phyloP scores from a whole-genome alignment of 345 rosid species.

The Salix suchowensis region DNA sequence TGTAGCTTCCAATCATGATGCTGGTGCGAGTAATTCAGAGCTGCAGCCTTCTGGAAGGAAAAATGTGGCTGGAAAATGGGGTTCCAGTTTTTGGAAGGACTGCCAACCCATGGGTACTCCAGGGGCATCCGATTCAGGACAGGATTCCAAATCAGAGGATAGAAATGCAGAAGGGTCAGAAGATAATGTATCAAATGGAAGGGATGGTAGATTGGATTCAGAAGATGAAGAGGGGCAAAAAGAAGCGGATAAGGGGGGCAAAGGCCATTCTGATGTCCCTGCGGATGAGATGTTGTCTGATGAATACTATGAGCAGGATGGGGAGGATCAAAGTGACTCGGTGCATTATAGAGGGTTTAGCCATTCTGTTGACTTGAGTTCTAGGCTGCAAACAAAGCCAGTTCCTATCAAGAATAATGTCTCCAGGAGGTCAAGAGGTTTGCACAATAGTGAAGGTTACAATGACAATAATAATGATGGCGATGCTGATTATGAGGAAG shows the following conservation, averaged over 20 bases:
- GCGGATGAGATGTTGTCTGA: slow-evolving; percentile 99
- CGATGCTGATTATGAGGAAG: slow-evolving; percentile 70
- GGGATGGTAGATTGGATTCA: slow-evolving; percentile 48
- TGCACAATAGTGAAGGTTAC: slow-evolving; percentile 30
- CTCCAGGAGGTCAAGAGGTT: slow-evolving; percentile 57
- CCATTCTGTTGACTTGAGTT: slow-evolving; percentile 47
- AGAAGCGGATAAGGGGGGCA: slow-evolving; percentile 47
- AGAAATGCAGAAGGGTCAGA: slow-evolving; percentile 52
- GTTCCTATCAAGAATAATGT: slow-evolving; percentile 26
- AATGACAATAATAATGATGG: slow-evolving; percentile 42
- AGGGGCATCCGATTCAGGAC: slow-evolving; percentile 65
- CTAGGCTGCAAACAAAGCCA: slow-evolving; percentile 50
- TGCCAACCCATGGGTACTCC: slow-evolving; percentile 75
- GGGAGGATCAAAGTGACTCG: slow-evolving; percentile 85
- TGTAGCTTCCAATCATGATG: slow-evolving; percentile 26
- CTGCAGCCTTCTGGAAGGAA: slow-evolving; percentile 65
- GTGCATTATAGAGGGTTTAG: slow-evolving; percentile 51
- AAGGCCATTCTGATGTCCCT: slow-evolving; percentile 76
- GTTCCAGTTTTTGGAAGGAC: slow-evolving; percentile 95
- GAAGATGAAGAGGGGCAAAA: slow-evolving; percentile 67
- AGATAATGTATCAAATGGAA: slow-evolving; percentile 53
- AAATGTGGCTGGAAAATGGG: slow-evolving; percentile 76
- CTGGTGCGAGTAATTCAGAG: slow-evolving; percentile 38
- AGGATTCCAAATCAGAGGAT: slow-evolving; percentile 57
- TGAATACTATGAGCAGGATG: slow-evolving; percentile 99